These are phyloP conservation scores for Melaleuca alternifolia DNA, from an alignment of 345 rosid genomes.

Conservation along the genomic window DNA sequence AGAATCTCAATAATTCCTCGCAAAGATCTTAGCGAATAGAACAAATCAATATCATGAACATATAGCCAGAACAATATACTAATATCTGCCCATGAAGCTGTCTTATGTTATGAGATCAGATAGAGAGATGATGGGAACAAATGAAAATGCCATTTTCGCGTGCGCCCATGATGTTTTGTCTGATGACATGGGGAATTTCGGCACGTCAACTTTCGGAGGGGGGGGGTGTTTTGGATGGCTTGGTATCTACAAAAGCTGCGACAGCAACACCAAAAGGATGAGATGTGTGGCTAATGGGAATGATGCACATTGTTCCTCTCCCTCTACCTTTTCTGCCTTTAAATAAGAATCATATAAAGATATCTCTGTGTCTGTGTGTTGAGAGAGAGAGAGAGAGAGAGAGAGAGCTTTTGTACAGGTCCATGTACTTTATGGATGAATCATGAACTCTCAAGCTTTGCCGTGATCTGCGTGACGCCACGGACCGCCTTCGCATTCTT, in stretches of 20 bases:
- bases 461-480: slow-evolving; percentile 20
- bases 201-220: background rate
- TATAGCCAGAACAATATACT: background rate
- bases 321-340: background rate
- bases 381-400: background rate
- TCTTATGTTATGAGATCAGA: background rate
- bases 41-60: background rate
- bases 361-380: background rate
- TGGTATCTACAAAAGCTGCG: background rate
- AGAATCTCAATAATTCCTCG: background rate
- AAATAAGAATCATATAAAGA: background rate
- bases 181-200: background rate
- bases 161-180: background rate
- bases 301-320: background rate
- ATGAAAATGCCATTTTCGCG: background rate
- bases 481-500: slow-evolving; percentile 27
- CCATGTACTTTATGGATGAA: background rate
- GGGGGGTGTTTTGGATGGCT: background rate
- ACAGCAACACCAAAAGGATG: background rate
- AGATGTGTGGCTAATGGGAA: background rate
- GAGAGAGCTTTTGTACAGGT: background rate
- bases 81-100: background rate
- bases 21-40: background rate
- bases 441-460: background rate
- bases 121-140: background rate